Evolutionary conservation across 306 rosid genomes (phyloP).

Genomic region (Lathyrus tuberosus): DNA sequence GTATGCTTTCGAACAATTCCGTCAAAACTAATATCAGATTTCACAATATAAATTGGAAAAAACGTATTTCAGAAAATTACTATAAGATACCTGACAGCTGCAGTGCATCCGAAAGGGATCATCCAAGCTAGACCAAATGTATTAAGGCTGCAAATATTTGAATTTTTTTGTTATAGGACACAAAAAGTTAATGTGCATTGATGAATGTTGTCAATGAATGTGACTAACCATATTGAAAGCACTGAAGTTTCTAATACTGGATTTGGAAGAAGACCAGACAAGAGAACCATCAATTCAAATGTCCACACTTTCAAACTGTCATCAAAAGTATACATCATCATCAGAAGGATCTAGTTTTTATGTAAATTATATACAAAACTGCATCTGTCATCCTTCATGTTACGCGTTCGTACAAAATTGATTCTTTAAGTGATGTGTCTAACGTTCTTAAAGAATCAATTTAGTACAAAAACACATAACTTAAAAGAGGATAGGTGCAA

Average conservation of each 20-base stretch:
- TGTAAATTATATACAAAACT: neutral
- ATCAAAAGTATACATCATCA: conserved; percentile 15
- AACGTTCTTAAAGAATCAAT: neutral
- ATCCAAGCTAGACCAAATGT: conserved; percentile 66
- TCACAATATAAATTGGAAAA: neutral
- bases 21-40: neutral
- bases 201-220: neutral
- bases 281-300: conserved; percentile 60
- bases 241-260: conserved; percentile 67
- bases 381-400: neutral
- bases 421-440: neutral
- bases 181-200: neutral
- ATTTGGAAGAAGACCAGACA: conserved; percentile 70
- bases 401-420: neutral
- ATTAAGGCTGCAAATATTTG: conserved; percentile 57
- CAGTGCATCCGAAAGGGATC: conserved; percentile 66
- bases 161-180: neutral
- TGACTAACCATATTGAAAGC: conserved; percentile 54
- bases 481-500: neutral
- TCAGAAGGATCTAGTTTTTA: conserved; percentile 10
- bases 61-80: neutral
- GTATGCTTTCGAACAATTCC: conserved; percentile 43
- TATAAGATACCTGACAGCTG: conserved; percentile 40
- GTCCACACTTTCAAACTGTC: conserved; percentile 72
- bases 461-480: neutral